A percentile compares a stretch with the other conserved stretches of the same genome.
Conservation (phyloP, 2,329 filamentous ascomycete genomes). For the Calonectria pseudoreteaudii region DNA sequence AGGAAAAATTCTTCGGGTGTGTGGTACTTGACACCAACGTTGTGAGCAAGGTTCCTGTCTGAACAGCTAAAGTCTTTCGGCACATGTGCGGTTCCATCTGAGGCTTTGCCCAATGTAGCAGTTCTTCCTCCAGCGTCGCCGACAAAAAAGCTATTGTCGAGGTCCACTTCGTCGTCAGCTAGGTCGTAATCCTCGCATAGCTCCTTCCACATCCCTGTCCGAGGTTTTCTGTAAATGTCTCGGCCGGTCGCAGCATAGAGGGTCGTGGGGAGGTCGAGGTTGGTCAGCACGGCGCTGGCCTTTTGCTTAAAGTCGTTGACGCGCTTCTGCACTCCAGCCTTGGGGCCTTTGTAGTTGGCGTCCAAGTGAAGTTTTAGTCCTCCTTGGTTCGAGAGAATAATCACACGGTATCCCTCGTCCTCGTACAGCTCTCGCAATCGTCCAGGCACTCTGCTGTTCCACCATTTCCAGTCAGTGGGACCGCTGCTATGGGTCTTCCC, state of each 20-base stretch:
- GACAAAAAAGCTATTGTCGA: conserved; percentile 82
- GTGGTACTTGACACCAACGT: conserved; percentile 82
- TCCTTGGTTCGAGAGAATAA: conserved; percentile 90
- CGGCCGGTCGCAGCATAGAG: conserved; percentile 89
- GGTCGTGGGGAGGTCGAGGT: conserved; percentile 80
- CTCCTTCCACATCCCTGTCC: conserved; percentile 87
- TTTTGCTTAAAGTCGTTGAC: conserved; percentile 87
- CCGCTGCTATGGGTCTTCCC: conserved; percentile 81
- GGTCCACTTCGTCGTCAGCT: conserved; percentile 70
- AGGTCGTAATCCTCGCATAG: conserved; percentile 70
- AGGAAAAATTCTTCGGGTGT: conserved; percentile 96
- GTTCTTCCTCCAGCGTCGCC: conserved; percentile 83
- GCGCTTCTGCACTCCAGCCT: conserved; percentile 70
- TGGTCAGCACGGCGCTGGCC: conserved; percentile 74
- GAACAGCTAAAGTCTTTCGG: conserved; percentile 74
- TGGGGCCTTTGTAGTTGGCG: conserved; percentile 73
- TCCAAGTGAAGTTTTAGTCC: conserved; percentile 81
- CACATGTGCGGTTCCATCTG: conserved; percentile 36
- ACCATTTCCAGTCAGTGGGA: conserved; percentile 93
- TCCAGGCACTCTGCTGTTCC: conserved; percentile 77
- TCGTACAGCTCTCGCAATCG: conserved; percentile 74
- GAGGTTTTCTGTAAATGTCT: conserved; percentile 88
- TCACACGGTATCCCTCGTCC: conserved; percentile 78
- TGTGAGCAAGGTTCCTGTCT: conserved; percentile 84
- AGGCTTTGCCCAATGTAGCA: conserved; percentile 48